phyloP scores from a whole-genome alignment of 371 early-diverging fungal genomes.

The Mortierella sp. region DNA sequence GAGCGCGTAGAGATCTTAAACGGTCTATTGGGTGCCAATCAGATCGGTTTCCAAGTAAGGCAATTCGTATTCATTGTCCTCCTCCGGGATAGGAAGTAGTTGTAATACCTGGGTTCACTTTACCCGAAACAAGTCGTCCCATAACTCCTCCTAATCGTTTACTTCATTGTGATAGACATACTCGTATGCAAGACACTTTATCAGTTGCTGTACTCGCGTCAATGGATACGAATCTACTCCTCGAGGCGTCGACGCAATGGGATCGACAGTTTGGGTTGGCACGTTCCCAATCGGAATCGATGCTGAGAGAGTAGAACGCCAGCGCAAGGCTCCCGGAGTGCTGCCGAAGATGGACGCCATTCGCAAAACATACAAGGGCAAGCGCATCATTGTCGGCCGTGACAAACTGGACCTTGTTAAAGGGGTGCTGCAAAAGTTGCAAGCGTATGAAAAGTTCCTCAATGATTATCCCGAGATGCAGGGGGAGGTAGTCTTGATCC shows the following conservation, averaged over 20 bases:
- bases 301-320: slow-evolving; percentile 65
- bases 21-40: slow-evolving; percentile 94
- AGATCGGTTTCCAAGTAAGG: slow-evolving; percentile 94
- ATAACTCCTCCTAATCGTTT: not conserved
- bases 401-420: slow-evolving; percentile 99
- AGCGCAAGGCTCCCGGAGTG: slow-evolving; percentile 66
- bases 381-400: slow-evolving; percentile 96
- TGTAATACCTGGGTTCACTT: not conserved
- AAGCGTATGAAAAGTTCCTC: slow-evolving; percentile 95
- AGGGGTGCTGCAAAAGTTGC: slow-evolving; percentile 97
- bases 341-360: slow-evolving; percentile 82
- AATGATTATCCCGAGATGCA: slow-evolving; percentile 92
- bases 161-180: slow-evolving; percentile 77
- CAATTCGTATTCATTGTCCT: not conserved
- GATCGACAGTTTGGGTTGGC: slow-evolving; percentile 84
- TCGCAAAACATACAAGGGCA: slow-evolving; percentile 90
- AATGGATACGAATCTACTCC: slow-evolving; percentile 91
- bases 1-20: slow-evolving; percentile 93
- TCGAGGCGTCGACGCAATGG: slow-evolving; percentile 83
- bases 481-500: slow-evolving; percentile 92
- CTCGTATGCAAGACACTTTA: slow-evolving; percentile 96
- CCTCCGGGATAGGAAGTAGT: not conserved
- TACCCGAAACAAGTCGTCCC: not conserved
- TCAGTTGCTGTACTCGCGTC: slow-evolving; percentile 92
- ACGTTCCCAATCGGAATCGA: slow-evolving; percentile 99